Base-by-base conservation (phyloP, 1,284 basidiomycete genomes). In the Chondrostereum purpureum region DNA sequence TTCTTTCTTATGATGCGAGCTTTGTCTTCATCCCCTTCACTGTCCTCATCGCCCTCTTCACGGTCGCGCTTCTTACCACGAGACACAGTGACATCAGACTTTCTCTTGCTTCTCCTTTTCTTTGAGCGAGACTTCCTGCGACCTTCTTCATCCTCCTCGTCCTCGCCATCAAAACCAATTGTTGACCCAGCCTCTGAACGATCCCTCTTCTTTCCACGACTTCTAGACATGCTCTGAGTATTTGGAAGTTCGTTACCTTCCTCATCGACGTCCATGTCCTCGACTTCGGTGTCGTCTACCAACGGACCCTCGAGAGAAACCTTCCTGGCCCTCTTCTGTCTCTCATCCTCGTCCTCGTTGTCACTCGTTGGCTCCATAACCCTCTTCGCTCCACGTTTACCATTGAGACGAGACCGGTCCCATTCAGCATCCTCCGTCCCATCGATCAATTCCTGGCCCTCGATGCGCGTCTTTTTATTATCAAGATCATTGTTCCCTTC, bases 151-250 rank as follows among this genome's bases (percentile, higher is more conserved):
- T 66, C 59, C 53, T 70, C 68, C 51, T 72, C 61, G 47, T 64
- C 51, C 53, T 73, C 68, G n/a, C 81, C 83, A 55, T 84, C 83
- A 35, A 73, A 78, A 39, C 76, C 84, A 56, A 85, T 80, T 0
- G 76, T 77, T 4, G 83, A 85, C 4, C 75, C 84, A 44, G 80
- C 81, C 55, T 87, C 84, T 12, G 74, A 70, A 39, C 82, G 80
- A 59, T 83, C 83, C 46, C 86, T 75, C 63, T 89, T 89, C 68
- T 75, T 83, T 20, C 86, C 86, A 51, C 84, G 73, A n/a, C 58
- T 54, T 45, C 62, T 55, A 16, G 63, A 55, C 45, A 40, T 46
- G 16, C 40, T 33, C n/a, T n/a, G n/a, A n/a, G n/a, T n/a, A n/a
- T n/a, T n/a, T 4, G 64, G 58, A 43, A 68, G 68, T 36, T 62